These are phyloP conservation scores for Ogataea salicorniae DNA, from an alignment of 805 yeast species.

Conservation along the genomic window DNA sequence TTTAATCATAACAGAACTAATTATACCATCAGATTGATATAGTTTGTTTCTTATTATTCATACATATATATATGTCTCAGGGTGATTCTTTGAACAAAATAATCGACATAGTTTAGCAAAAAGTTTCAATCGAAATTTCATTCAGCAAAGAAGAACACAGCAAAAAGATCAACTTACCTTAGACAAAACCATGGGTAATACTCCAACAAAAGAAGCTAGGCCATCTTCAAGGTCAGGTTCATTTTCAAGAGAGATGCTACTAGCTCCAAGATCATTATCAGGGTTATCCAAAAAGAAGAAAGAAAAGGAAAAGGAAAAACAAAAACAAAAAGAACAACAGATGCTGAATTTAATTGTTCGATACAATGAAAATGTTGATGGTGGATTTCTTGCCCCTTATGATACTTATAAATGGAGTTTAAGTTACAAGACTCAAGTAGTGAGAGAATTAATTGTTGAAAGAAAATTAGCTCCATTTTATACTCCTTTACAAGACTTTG, in stretches of 20 bases:
- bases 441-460: slow-evolving; percentile 61
- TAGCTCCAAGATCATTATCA: slow-evolving; percentile 14
- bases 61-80: too few relatives aligned
- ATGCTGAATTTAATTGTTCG: slow-evolving; percentile 53
- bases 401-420: slow-evolving; percentile 78
- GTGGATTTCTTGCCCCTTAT: slow-evolving; percentile 88
- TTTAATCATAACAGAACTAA: too few relatives aligned
- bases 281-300: slow-evolving; percentile 27
- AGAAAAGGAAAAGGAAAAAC: slow-evolving; percentile 50
- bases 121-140: too few relatives aligned
- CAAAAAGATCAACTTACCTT: too few relatives aligned
- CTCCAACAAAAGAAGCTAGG: slow-evolving; percentile 23
- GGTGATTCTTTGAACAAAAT: too few relatives aligned
- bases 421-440: slow-evolving; percentile 70
- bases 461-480: slow-evolving; percentile 85
- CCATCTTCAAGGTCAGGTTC: slow-evolving; percentile 12
- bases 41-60: too few relatives aligned
- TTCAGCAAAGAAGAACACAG: too few relatives aligned
- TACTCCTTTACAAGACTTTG: slow-evolving; percentile 80
- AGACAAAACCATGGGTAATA: slow-evolving; percentile 18
- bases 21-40: too few relatives aligned
- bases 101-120: too few relatives aligned
- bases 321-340: slow-evolving; percentile 46
- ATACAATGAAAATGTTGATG: slow-evolving; percentile 75
- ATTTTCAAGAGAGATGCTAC: slow-evolving; percentile 14